Percentiles rank a stretch among this genome's conserved stretches.
Conservation (phyloP, 2,329 filamentous ascomycete genomes). For the Bisporella sp. region DNA sequence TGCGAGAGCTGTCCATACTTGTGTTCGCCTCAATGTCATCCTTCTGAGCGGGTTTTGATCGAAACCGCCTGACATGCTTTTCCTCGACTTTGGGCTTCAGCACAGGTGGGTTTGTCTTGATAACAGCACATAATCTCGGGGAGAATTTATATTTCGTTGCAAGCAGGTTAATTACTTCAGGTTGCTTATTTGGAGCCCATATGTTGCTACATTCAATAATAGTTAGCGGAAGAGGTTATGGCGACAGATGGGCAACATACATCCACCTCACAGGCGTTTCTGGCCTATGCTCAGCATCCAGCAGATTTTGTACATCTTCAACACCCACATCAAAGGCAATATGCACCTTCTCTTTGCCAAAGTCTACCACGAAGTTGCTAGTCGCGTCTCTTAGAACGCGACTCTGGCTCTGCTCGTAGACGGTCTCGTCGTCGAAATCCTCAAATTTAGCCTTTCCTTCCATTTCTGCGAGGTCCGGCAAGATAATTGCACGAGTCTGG, state of each 20-base stretch:
- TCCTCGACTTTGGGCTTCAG: conserved; percentile 9
- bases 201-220: conserved; percentile 46
- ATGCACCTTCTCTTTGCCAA: conserved; percentile 46
- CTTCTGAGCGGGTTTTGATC: conserved; percentile 6
- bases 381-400: conserved; percentile 35
- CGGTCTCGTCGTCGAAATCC: conserved; percentile 44
- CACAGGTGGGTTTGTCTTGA: conserved; percentile 47
- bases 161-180: conserved; percentile 44
- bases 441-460: conserved; percentile 12
- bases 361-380: conserved; percentile 59
- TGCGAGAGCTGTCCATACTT: conserved; percentile 7
- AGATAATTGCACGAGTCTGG: no score
- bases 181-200: conserved; percentile 59
- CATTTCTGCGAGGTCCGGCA: no score
- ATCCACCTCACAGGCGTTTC: conserved; percentile 62
- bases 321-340: conserved; percentile 47
- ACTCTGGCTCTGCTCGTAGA: conserved; percentile 38
- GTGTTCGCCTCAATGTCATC: conserved; percentile 19
- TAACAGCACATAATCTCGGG: conserved; percentile 55
- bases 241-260: conserved; percentile 33
- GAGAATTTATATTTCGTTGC: conserved; percentile 62
- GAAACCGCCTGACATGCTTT: conserved; percentile 7
- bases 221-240: conserved; percentile 4
- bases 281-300: conserved; percentile 22
- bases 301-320: conserved; percentile 34